Conservation (phyloP, 176 grass and related monocot genomes). For the Dendrocalamus sinicus region DNA sequence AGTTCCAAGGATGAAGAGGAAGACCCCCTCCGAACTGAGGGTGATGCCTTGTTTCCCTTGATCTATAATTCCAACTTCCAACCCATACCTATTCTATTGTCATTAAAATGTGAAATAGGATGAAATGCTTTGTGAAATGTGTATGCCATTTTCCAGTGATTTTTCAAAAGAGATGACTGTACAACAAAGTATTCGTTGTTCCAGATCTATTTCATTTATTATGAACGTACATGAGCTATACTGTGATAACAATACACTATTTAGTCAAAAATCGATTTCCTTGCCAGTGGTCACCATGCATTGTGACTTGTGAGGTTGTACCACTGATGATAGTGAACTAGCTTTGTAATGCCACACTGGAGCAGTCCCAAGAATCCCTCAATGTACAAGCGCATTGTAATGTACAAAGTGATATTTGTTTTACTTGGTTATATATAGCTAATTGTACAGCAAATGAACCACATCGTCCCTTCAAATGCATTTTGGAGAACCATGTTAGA, state of each 20-base stretch:
- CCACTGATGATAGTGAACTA: neutral
- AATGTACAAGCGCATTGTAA: neutral
- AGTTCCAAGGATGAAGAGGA: slow-evolving; percentile 72
- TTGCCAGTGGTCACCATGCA: neutral
- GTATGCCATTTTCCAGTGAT: neutral
- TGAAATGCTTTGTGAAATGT: neutral
- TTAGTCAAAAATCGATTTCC: neutral
- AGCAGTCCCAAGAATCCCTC: neutral
- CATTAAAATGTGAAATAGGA: neutral
- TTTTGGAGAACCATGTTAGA: neutral
- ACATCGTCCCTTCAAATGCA: neutral
- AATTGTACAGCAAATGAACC: neutral
- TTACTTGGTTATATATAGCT: neutral
- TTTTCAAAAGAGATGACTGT: neutral
- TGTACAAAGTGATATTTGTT: neutral
- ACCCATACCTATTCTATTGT: neutral
- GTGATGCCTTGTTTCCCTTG: slow-evolving; percentile 43
- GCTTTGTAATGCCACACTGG: neutral
- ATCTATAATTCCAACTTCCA: neutral
- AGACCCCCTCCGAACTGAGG: slow-evolving; percentile 81
- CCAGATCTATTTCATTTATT: neutral
- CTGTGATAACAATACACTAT: neutral
- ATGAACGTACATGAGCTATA: neutral
- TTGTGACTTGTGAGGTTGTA: neutral
- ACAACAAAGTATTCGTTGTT: neutral